Base-by-base conservation (phyloP, 73 alveolate species). In the Halteria grandinella region DNA sequence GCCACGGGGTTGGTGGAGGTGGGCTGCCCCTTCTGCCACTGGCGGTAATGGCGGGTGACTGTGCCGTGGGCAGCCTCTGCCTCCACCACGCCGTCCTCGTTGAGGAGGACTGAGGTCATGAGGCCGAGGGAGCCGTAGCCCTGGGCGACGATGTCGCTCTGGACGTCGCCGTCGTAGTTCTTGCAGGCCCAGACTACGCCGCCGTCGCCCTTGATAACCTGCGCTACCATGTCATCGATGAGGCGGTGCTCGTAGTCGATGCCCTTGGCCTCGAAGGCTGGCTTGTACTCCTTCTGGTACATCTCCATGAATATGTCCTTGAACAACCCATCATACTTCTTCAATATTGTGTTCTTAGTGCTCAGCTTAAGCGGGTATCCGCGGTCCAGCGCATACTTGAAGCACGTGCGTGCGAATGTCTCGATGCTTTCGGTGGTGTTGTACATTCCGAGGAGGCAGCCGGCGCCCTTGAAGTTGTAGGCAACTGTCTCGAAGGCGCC, bases 1-100 rank as follows among this genome's bases (percentile, higher is more conserved):
- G 96, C 96, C 36, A 89, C 69, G 0, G 96, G 86, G 78, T 89
- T 89, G 20, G 96, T 79, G 0, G 94, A 86, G 0, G 96, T 89
- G 69, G 86, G 94, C 23, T 89, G 58, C 14, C 94, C 94, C 75
- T 79, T 48, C 60, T 89, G 81, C 50, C 89, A 92, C 47, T 76
- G 76, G 69, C 96, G 80, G 43, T 79, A 89, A 87, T 89, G 96
- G 51, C 96, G 64, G 28, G 96, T 89, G 24, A 89, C 94, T 8
- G 96, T 89, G 18, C 96, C 96, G 85, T 89, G 96, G 27, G 96
- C 96, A 39, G 96, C 96, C 79, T 89, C 96, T 25, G 94, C 91
- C 49, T 87, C 91, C 33, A 66, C 73, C 34, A 66, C 75, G 24
- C 86, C 86, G 51, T 87, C 94, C n/a, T 90, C 88, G 55, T 90